Conservation (phyloP, 2,329 filamentous ascomycete genomes). For the Mycosphaerella sp. region DNA sequence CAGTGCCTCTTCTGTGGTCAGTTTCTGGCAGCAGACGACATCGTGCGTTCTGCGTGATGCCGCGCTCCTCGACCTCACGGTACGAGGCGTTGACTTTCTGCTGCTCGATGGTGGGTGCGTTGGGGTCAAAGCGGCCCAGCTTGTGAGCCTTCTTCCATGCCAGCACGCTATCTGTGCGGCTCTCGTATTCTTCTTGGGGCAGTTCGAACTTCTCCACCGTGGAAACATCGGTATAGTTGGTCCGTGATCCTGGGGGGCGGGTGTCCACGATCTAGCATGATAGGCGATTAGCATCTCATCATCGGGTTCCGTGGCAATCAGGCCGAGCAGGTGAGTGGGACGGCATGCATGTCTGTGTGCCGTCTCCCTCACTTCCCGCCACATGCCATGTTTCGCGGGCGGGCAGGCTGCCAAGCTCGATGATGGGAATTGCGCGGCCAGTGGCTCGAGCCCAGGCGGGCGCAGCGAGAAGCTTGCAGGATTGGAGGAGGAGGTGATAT, state of each 20-base stretch:
- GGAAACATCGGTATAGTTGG: slow-evolving; percentile 75
- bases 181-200: slow-evolving; percentile 78
- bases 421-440: background rate
- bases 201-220: slow-evolving; percentile 85
- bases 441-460: slow-evolving; percentile 9
- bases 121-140: slow-evolving; percentile 90
- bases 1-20: slow-evolving; percentile 61
- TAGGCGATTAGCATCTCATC: background rate
- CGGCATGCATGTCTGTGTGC: background rate
- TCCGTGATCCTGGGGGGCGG: slow-evolving; percentile 66
- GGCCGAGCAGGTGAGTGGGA: no score
- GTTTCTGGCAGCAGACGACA: slow-evolving; percentile 51
- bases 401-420: background rate
- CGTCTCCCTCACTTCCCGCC: background rate
- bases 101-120: slow-evolving; percentile 66
- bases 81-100: slow-evolving; percentile 63
- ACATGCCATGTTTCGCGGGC: background rate
- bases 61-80: slow-evolving; percentile 63
- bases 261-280: slow-evolving; percentile 64
- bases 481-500: slow-evolving; percentile 9
- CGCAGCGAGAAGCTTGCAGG: slow-evolving; percentile 4
- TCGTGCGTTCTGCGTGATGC: slow-evolving; percentile 40
- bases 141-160: slow-evolving; percentile 95
- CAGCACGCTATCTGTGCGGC: slow-evolving; percentile 78
- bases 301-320: background rate